Evolutionary conservation across 371 early-diverging fungal genomes (phyloP).

Genomic region (Saksenaea oblongispora): DNA sequence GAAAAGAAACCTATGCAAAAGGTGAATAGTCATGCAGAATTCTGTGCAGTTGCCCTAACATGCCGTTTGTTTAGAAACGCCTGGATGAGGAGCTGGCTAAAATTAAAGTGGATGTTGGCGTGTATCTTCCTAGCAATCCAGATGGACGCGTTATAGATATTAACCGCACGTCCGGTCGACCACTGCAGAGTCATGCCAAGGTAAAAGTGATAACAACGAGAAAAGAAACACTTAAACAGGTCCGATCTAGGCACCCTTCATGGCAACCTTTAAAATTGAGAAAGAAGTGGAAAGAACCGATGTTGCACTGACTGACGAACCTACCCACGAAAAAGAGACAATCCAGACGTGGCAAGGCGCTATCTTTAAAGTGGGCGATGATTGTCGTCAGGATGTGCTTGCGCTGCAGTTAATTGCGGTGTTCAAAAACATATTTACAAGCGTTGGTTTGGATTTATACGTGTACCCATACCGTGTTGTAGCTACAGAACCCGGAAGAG

Average conservation of each 20-base stretch:
- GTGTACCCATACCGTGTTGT: slow-evolving; percentile 98
- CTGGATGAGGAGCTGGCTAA: slow-evolving; percentile 96
- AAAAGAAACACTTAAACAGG: not conserved
- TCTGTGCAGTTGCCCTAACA: no score
- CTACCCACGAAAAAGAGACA: slow-evolving; percentile 29
- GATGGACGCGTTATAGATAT: slow-evolving; percentile 95
- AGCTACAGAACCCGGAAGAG: slow-evolving; percentile 97
- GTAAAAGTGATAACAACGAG: slow-evolving; percentile 27
- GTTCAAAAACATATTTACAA: slow-evolving; percentile 95
- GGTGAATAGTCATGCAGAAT: slow-evolving; percentile 24
- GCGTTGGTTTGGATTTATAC: slow-evolving; percentile 92
- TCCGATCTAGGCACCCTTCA: slow-evolving; percentile 88
- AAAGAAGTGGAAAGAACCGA: slow-evolving; percentile 54
- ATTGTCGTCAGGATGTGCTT: slow-evolving; percentile 98
- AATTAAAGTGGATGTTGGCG: slow-evolving; percentile 95
- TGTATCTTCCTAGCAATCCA: slow-evolving; percentile 98
- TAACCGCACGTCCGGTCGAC: slow-evolving; percentile 93
- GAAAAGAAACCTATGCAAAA: slow-evolving; percentile 88
- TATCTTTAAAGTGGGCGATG: slow-evolving; percentile 99
- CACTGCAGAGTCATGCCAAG: slow-evolving; percentile 98
- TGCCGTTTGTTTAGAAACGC: slow-evolving; percentile 31
- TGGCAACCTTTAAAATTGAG: slow-evolving; percentile 97
- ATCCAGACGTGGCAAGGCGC: slow-evolving; percentile 76
- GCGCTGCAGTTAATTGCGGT: slow-evolving; percentile 98
- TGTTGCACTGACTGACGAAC: slow-evolving; percentile 49